A percentile compares a stretch with the other conserved stretches of the same genome.
phyloP scores from a whole-genome alignment of 1,139 yeast species.

The Suhomyces yuchorum region DNA sequence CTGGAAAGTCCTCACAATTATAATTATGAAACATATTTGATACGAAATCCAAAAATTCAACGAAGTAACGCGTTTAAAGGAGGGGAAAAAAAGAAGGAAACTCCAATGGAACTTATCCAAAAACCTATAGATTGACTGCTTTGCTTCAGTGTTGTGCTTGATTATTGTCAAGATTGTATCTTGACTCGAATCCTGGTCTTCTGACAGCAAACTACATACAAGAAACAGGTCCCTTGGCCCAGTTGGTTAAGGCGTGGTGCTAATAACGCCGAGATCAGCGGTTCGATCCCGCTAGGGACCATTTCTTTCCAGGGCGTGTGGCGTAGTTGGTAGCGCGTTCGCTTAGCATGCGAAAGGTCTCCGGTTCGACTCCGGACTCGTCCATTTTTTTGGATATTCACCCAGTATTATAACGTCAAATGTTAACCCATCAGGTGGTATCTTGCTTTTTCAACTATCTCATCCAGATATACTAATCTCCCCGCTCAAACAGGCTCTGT shows the following conservation, averaged over 20 bases:
- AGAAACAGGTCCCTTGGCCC: slow-evolving; percentile 35
- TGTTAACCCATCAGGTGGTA: too few relatives aligned
- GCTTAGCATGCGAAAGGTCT: slow-evolving; percentile 90
- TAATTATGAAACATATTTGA: neutral
- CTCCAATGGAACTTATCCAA: too few relatives aligned
- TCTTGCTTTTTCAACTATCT: too few relatives aligned
- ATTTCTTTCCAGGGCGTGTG: slow-evolving; percentile 63
- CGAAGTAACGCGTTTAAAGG: too few relatives aligned
- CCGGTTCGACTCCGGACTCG: slow-evolving; percentile 91
- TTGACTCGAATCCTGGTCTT: neutral
- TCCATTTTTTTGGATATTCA: slow-evolving; percentile 43
- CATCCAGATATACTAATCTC: too few relatives aligned
- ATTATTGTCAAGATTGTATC: too few relatives aligned
- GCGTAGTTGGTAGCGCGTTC: slow-evolving; percentile 94
- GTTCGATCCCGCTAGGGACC: slow-evolving; percentile 37
- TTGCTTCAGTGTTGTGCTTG: too few relatives aligned
- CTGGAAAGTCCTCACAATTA: too few relatives aligned
- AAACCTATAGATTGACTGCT: too few relatives aligned
- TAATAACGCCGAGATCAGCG: slow-evolving; percentile 45
- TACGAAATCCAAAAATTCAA: neutral
- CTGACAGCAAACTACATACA: neutral
- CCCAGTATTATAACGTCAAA: too few relatives aligned
- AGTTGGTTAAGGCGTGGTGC: slow-evolving; percentile 43
- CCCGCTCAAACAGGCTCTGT: too few relatives aligned
- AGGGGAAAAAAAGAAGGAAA: too few relatives aligned